Base-by-base conservation (phyloP, 148 eudicot species). In the Camellia sinensis region DNA sequence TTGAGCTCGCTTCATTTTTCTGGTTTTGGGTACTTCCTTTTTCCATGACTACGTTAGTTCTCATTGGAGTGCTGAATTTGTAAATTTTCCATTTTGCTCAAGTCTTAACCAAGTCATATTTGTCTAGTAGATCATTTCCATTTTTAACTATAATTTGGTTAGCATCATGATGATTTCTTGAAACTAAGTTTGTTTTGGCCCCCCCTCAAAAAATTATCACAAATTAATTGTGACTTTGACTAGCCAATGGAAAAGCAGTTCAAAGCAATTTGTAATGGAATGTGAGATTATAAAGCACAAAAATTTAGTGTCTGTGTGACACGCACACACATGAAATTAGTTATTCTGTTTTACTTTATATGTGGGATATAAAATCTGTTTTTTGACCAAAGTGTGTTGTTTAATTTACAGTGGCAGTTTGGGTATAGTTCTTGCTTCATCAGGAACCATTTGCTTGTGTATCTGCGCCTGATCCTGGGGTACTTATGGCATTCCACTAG, bases 1-100 rank as follows among this genome's bases (percentile, higher is more conserved):
- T 96, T 80, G 99, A 96, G 91, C 90, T 96, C 76, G 99, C 99
- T 80, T 96, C 99, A 7, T 92, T 96, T 84, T 93, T 96, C 83
- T 96, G 99, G 99, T 96, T 93, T 89, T 96, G 99, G 99, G 99
- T 96, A 95, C 43, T 63, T 80, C 73, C 76, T 81, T 59, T 29
- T 46, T 71, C 44, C 80, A 50, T 54, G 29, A 37, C 76, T 63
- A 2, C 37, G 9, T 75, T 75, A 11, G 53, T 75, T 81, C 44
- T 64, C 18, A 14, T 50, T 21, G n/a, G 19, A 22, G 56, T 29
- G 46, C 64, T 43, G 50, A 45, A 56, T 22, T 66, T 77, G 71
- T 13, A 76, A 6, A 66, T 53, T 52, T 29, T 3, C 4, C 3
- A 61, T 3, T 22, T 21, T 64, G n/a, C 71, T 78, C 57, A 37